A percentile compares a stretch with the other conserved stretches of the same genome.
Conservation (phyloP, 2,329 filamentous ascomycete genomes). For the Microthyrium microscopicum region DNA sequence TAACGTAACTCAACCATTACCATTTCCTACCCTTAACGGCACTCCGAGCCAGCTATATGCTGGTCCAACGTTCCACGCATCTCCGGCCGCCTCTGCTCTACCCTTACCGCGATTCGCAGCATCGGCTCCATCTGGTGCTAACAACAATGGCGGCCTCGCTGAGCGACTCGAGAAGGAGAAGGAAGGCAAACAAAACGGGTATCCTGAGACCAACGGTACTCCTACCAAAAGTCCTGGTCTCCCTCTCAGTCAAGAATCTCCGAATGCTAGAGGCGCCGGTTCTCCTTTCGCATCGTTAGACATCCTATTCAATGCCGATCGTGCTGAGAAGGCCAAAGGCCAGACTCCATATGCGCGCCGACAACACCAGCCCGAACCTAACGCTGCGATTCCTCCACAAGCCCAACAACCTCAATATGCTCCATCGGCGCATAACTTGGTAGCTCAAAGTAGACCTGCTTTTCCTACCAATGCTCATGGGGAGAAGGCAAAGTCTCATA, state of each 20-base stretch:
- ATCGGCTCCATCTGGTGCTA: slow-evolving; percentile 55
- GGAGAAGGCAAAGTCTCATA: background rate
- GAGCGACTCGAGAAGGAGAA: slow-evolving; percentile 28
- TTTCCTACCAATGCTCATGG: slow-evolving; percentile 14
- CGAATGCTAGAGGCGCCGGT: slow-evolving; percentile 22
- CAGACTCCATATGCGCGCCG: slow-evolving; percentile 29
- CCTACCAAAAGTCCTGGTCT: slow-evolving; percentile 29
- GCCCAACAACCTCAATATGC: slow-evolving; percentile 24
- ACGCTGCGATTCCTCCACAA: slow-evolving; percentile 2
- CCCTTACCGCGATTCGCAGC: slow-evolving; percentile 82
- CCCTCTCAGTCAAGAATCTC: slow-evolving; percentile 13
- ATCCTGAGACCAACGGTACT: slow-evolving; percentile 33
- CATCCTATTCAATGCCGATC: slow-evolving; percentile 76
- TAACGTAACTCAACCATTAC: background rate
- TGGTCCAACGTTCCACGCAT: slow-evolving; percentile 86
- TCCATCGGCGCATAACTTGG: slow-evolving; percentile 30
- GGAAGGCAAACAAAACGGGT: slow-evolving; percentile 25
- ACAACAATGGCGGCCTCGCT: slow-evolving; percentile 25
- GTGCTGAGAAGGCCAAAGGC: slow-evolving; percentile 54
- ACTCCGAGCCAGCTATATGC: slow-evolving; percentile 54
- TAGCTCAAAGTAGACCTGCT: slow-evolving; percentile 18
- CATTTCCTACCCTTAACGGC: background rate
- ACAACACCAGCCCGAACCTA: slow-evolving; percentile 14
- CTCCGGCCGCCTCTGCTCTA: slow-evolving; percentile 75
- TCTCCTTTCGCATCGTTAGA: slow-evolving; percentile 87